Evolutionary conservation across 495 filamentous ascomycete species (phyloP), one percentile per base, ranked within the genome.

Genomic region (Friedmanniomyces simplex): DNA sequence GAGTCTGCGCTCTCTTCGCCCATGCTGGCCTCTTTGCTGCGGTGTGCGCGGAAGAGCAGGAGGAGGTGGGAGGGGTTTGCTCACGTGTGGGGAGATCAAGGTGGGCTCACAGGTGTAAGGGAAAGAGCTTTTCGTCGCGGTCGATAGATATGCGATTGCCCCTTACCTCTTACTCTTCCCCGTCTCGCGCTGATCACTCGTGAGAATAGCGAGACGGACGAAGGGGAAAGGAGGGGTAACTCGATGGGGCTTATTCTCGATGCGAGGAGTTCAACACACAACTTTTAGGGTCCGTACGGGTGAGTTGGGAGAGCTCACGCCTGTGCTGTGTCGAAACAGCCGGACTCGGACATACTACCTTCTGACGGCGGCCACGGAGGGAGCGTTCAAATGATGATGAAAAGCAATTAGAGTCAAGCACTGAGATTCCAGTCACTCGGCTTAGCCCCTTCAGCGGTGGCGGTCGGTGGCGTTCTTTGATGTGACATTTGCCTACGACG

Each of bases 191-290:
- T 25, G 12, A 24, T 49, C 18, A 24, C 18, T 49, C 46, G 18
- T 49, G 18, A 49, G 46, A 14, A 49, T 18, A 21, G 30, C 46
- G 28, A 32, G 10, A 10, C 12, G 26, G 48, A 50, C 41, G 36
- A 57, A 34, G 25, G 18, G 30, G 49, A 52, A 16, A 20, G 13
- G 6, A 52, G 45, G 68, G 81, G 87, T 94, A 91, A 96, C 93
- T 95, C 89, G 89, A 98, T 95, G 93, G 93, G 93, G 93, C 93
- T 96, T 89, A 98, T 95, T 96, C 89, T 96, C 88, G 93, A 88
- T 83, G 86, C 89, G 90, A 96, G 91, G 87, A 84, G 87, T 81
- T 78, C 77, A 73, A 66, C 72, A 71, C 25, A 54, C 34, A 42
- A 68, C 67, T 64, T 60, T 54, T 63, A 72, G 73, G 73, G 76